Base-by-base conservation (phyloP, 139 green algal genomes). In the Tetraselmis chui region DNA sequence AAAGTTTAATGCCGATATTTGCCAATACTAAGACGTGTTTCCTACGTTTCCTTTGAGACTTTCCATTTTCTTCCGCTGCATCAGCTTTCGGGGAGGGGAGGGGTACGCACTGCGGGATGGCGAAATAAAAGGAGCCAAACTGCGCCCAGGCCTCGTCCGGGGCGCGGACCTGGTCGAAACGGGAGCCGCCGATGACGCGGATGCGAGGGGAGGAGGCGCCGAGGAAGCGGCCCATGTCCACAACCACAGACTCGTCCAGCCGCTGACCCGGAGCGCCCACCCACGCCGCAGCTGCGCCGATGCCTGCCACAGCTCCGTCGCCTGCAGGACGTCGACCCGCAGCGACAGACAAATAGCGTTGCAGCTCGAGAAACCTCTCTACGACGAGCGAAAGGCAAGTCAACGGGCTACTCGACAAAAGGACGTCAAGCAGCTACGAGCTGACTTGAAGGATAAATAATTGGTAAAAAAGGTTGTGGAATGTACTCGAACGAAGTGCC, bases 251-350 rank as follows among this genome's bases (percentile, higher is more conserved):
- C 2, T 85, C 78, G 32, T 82, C 86, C 79, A 96, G 87, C 0
- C 82, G 59, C n/a, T 87, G 76, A 2, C 89, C 89, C 0, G 83
- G 31, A 0, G 32, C 26, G 1, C 94, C 94, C 45, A 88, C 85
- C 94, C 94, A 98, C 76, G 91, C 81, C 92, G 92, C 95, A 0
- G 93, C 93, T 29, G 92, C 89, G 1, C 94, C 94, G 5, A 90
- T 84, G 0, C 91, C 91, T 88, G 86, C 58, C 83, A 84, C 89
- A 90, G 45, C 45, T 5, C 45, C 45, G 18, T 67, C 45, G 45
- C 29, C 76, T 79, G 29, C 76, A 31, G 76, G n/a, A n/a, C n/a
- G n/a, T n/a, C n/a, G n/a, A n/a, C n/a, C n/a, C n/a, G n/a, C n/a
- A n/a, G n/a, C n/a, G n/a, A n/a, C n/a, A n/a, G n/a, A n/a, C n/a